Base-by-base conservation (phyloP, 768 basidiomycete genomes). In the Grammothele lineata region DNA sequence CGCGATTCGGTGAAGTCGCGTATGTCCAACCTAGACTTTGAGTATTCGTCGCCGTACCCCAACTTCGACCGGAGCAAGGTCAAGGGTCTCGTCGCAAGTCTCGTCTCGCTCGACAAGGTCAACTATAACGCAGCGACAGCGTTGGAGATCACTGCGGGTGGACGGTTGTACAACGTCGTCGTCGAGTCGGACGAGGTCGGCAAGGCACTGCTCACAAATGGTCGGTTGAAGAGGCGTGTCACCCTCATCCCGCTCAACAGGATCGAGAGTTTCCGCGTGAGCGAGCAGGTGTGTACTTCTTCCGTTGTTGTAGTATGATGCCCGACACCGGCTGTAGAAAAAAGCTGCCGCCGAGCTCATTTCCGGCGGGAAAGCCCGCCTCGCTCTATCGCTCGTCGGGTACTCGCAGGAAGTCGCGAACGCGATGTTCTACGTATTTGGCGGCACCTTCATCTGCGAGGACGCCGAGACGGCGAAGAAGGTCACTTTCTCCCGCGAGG, bases 241-340 rank as follows among this genome's bases (percentile, higher is more conserved):
- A 96, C 92, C 0, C 82, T 96, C 64, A 92, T 98, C 55, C 95
- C 95, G 0, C 70, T 99, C 39, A 95, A 85, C 66, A 95, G 92
- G 70, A 94, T 99, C 60, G 80, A 78, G 43, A 74, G 82, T 1
- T 78, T 74, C 56, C 76, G 64, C 33, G 70, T 81, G 43, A 59
- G 72, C 3, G 64, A 71, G 4, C 69, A 88, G 75, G 75, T 70
- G 65, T 17, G 46, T 30, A 36, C 18, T n/a, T 23, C 6, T 39
- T 30, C 14, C 33, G 15, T 6, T 26, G 21, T 24, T 22, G 8
- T 1, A 36, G 9, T 40, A 17, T 3, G 24, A 11, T 39, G 15
- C 18, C 24, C 15, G 40, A 11, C 39, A 50, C 4, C 11, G 4
- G 4, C 9, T 27, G 14, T 55, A 96, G 92, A 89, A 86, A 88